Conservation (phyloP, 176 grass and related monocot species). For the Phragmites australis region DNA sequence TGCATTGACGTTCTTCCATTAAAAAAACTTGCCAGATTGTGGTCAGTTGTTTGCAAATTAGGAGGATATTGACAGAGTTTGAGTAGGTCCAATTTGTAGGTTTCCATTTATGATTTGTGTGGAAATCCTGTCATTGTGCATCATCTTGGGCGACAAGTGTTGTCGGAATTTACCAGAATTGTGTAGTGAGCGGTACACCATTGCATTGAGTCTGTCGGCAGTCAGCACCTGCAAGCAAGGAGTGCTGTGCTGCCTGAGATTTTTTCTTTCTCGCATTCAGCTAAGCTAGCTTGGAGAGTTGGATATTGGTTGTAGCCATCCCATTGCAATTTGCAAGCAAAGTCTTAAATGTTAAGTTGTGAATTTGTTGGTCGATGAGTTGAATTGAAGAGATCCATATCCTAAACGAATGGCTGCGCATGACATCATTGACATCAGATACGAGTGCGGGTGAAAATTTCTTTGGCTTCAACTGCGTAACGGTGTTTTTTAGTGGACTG, state of each 20-base stretch:
- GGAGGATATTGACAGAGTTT: slow-evolving; percentile 46
- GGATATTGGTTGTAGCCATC: not conserved
- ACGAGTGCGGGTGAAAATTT: not conserved
- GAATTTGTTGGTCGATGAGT: not conserved
- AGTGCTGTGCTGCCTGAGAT: slow-evolving; percentile 20
- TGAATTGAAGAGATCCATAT: too few relatives aligned
- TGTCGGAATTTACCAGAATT: slow-evolving; percentile 31
- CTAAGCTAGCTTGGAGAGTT: slow-evolving; percentile 32
- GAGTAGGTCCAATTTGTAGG: slow-evolving; percentile 35
- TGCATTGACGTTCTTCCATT: slow-evolving; percentile 20
- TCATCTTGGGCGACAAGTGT: slow-evolving; percentile 38
- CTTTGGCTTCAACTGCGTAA: not conserved
- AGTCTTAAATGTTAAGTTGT: not conserved
- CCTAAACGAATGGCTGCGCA: too few relatives aligned
- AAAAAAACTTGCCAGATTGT: slow-evolving; percentile 23
- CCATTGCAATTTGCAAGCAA: not conserved
- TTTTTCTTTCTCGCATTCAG: slow-evolving; percentile 6
- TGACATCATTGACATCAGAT: too few relatives aligned
- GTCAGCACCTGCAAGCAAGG: slow-evolving; percentile 37
- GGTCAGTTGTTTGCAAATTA: slow-evolving; percentile 31
- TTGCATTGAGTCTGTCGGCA: slow-evolving; percentile 15
- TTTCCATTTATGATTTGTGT: slow-evolving; percentile 23
- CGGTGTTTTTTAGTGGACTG: not conserved
- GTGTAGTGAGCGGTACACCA: slow-evolving; percentile 30
- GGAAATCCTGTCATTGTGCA: slow-evolving; percentile 27